phyloP scores from a whole-genome alignment of 139 green algal genomes.

The Closterium sp. region DNA sequence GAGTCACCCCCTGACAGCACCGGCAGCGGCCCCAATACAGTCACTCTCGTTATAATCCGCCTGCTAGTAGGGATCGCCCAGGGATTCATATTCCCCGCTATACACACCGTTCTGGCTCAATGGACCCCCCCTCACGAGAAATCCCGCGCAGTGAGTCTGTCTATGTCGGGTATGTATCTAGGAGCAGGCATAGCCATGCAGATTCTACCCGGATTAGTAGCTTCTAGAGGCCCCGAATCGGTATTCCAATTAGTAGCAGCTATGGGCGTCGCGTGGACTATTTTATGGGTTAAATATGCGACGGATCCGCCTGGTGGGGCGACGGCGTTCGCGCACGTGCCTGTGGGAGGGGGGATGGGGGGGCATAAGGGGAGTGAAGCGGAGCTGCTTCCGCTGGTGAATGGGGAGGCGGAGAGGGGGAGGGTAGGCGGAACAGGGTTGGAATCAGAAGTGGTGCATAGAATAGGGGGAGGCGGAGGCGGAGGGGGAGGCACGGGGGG shows the following conservation, averaged over 20 bases:
- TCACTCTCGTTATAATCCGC: constrained; percentile 54
- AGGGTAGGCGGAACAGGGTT: background rate
- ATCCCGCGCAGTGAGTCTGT: constrained; percentile 79
- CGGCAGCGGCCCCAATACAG: background rate
- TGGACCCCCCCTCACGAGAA: constrained; percentile 88
- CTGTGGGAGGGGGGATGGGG: background rate
- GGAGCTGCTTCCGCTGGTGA: background rate
- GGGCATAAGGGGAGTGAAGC: background rate
- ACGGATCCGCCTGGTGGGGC: constrained; percentile 38
- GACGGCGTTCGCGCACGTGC: background rate
- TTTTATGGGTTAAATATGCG: constrained; percentile 50
- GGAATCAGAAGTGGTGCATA: background rate
- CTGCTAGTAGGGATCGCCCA: constrained; percentile 82
- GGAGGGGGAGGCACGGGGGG: background rate
- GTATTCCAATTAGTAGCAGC: constrained; percentile 71
- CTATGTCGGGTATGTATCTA: constrained; percentile 98
- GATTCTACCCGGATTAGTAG: constrained; percentile 73
- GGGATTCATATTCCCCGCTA: constrained; percentile 89
- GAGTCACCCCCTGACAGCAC: constrained; percentile 6
- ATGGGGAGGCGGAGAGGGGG: background rate
- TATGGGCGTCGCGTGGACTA: constrained; percentile 77
- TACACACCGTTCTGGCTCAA: constrained; percentile 91
- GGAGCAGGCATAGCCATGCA: constrained; percentile 87
- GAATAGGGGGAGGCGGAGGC: constrained; percentile 8
- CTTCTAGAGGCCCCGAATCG: constrained; percentile 56